Evolutionary conservation across 306 rosid genomes (phyloP), one percentile per base, ranked within the genome.

Genomic region (Lotus japonicus): DNA sequence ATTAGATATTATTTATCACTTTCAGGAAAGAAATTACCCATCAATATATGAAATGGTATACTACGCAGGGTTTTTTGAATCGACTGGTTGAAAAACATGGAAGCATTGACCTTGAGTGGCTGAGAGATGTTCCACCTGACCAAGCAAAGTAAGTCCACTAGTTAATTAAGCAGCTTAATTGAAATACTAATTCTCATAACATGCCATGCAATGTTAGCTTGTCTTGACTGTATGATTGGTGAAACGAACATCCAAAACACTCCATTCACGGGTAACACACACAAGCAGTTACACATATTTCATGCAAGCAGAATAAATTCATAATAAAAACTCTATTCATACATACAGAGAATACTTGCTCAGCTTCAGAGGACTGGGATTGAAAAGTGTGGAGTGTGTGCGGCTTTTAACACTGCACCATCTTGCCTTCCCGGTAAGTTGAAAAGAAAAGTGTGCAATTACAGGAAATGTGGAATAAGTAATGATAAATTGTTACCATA

Each of bases 301-400:
- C 72, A 45, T 43, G 14, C 41, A 48, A 52, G 59, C 17, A 69
- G 36, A 55, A 73, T 66, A 42, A 28, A 51, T 66, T 23, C 64
- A 18, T 50, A 72, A 46, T 64, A 39, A 55, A 54, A 54, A 14
- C 31, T 56, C 28, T 18, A 52, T 65, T 76, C 53, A 44, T 69
- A 43, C 68, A 36, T 84, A 73, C 84, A 95, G 99, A 78, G 99
- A 95, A 82, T 95, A 84, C 84, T 80, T 95, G 70, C 91, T 95
- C 75, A 95, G 99, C 85, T 21, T 95, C 57, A 88, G 83, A 53
- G 99, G 99, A 69, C 58, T 95, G 84, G 99, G 99, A 57, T 81
- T 95, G 76, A 95, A 95, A 84, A 95, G 99, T 19, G 99, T 95
- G 78, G 99, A 95, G 75, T 95, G 99, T 43, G 99, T 95, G 79